Evolutionary conservation across 257 asterid species (phyloP), one percentile per base, ranked within the genome.

Genomic region (Rubia yunnanensis): DNA sequence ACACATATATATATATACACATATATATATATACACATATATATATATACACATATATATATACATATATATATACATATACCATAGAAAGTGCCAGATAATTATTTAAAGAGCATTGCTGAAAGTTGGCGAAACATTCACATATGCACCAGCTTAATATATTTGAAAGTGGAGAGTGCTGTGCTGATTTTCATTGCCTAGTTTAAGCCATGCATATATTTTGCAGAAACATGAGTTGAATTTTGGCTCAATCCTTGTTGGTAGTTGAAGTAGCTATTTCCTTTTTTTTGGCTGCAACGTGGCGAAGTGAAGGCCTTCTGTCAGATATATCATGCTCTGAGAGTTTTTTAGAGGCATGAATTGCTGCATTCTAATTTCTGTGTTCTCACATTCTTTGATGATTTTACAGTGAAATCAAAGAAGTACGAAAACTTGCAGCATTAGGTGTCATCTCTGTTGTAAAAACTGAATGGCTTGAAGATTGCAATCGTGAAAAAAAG

Each of bases 391-490:
- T 63, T 69, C 61, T 59, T 60, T 55, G 53, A 55, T 66, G 53
- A 73, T 77, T 74, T 69, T 81, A 88, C 88, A 94, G 99, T 69
- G 99, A 94, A 71, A 80, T 81, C 66, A 89, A 82, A 83, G 92
- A 94, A 76, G 66, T 84, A 69, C 81, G 97, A 77, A 84, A 81
- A 63, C 82, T 83, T 70, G 92, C 92, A 65, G 83, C 96, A 73
- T 72, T 84, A 74, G 97, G 99, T 71, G 85, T 94, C 64, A 81
- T 85, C 61, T 75, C 74, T 66, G 87, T 90, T 44, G 95, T 94
- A 44, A 89, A 84, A 78, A 66, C 85, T 67, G 73, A 72, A 64
- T 94, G 99, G 99, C 95, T 94, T 68, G 95, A 88, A 79, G 96
- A 94, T 65, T 90, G 99, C 77, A 78, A 72, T 73, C 73, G 63